Conservation (phyloP, 805 yeast species). For the Metschnikowia aberdeeniae region DNA sequence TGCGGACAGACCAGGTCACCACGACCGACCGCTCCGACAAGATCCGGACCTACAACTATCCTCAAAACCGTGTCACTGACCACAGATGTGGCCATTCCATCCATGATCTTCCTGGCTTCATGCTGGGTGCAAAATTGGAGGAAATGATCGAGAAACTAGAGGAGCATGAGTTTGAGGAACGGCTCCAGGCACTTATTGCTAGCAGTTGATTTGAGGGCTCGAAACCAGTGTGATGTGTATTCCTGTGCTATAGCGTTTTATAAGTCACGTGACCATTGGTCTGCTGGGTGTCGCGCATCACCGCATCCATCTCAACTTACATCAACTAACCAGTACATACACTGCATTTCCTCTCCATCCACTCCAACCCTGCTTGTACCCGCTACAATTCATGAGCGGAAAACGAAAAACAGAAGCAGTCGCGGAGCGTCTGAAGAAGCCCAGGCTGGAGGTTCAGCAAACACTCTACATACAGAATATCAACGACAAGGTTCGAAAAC, state of each 20-base stretch:
- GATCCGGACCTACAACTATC: conserved; percentile 87
- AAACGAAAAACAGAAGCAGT: background rate
- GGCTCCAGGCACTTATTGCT: conserved; percentile 25
- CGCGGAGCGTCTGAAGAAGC: conserved; percentile 3
- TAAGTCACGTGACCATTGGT: too few relatives aligned
- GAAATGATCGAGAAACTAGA: conserved; percentile 37
- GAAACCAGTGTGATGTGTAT: too few relatives aligned
- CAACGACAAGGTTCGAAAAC: conserved; percentile 49
- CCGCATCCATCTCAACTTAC: too few relatives aligned
- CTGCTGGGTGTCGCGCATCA: too few relatives aligned
- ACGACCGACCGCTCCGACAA: conserved; percentile 90
- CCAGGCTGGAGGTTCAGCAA: conserved; percentile 22
- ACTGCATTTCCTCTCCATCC: too few relatives aligned
- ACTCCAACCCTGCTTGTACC: too few relatives aligned
- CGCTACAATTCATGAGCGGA: background rate
- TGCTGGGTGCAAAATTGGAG: conserved; percentile 32
- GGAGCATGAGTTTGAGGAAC: conserved; percentile 34
- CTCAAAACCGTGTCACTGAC: conserved; percentile 90
- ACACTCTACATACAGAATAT: conserved; percentile 60
- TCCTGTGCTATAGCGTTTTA: too few relatives aligned
- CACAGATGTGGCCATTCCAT: conserved; percentile 81
- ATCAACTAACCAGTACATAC: too few relatives aligned
- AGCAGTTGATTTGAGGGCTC: background rate
- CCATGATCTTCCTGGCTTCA: conserved; percentile 58
- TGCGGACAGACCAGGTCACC: conserved; percentile 78